Base-by-base conservation (phyloP, 2,329 filamentous ascomycete species). In the Elsinoe batatas region DNA sequence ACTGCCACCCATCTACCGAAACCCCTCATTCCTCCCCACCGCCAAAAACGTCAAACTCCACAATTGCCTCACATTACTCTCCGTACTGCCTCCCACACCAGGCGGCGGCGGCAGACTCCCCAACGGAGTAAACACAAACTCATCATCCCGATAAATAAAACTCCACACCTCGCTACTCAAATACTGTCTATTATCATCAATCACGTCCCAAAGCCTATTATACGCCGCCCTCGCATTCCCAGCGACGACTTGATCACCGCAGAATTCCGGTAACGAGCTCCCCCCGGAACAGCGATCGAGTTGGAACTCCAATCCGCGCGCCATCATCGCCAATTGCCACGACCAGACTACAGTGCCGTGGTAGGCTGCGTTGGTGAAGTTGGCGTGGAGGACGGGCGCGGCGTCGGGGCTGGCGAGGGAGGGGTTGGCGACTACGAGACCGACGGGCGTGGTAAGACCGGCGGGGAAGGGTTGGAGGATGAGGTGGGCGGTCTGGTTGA, bases 321-420 rank as follows among this genome's bases (percentile, higher is more conserved):
- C 81, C 77, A 84, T 82, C 75, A 85, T 82, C 0, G 80, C 76
- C 3, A 84, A 68, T 55, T 80, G 81, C 80, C 81, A 85, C 43
- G 74, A 76, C 82, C 81, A 85, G 1, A 85, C 72, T 0, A 86
- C 81, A 0, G 81, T 82, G 0, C 81, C 82, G 56, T 85, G 81
- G 60, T 82, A 85, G 0, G 77, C 79, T 2, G 71, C 70, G n/a
- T 75, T 79, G 0, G 78, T 79, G 59, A 77, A 85, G 53, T 78
- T 77, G 0, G 65, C 68, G 0, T 75, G 72, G 51, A 79, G 76
- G 1, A 65, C 69, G 0, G 72, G 66, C 12, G 76, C 69, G 0
- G 68, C 72, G n/a, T 44, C 53, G 11, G 53, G n/a, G 20, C 53
- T 55, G 0, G 78, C 77, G 26, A 79, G 79, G 0, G 81, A 80